These are phyloP conservation scores for Dictyostelium brefeldianum DNA, from an alignment of 78 protist species.

Conservation along the genomic window DNA sequence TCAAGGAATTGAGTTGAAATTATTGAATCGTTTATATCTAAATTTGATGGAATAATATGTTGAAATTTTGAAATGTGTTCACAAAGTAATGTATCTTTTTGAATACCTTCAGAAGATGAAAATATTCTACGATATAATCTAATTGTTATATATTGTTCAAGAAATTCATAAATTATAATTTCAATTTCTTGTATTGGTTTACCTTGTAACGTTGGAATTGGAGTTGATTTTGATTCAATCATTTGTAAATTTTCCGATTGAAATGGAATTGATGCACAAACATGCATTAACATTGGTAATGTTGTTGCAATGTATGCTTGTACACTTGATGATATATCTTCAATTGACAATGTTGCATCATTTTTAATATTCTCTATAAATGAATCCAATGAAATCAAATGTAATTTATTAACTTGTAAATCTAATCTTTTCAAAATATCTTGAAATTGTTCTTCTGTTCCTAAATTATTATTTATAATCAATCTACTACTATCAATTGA, in stretches of 20 bases:
- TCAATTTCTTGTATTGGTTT: constrained; percentile 19
- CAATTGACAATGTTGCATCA: background rate
- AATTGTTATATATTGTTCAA: constrained; percentile 65
- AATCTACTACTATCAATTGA: background rate
- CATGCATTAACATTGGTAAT: constrained; percentile 64
- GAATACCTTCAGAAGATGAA: constrained; percentile 35
- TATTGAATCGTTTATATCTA: constrained; percentile 39
- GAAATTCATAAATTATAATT: constrained; percentile 41
- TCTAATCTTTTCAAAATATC: constrained; percentile 5
- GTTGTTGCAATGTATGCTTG: constrained; percentile 50
- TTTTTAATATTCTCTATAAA: background rate
- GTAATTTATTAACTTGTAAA: background rate
- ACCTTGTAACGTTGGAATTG: background rate
- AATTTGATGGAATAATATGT: constrained; percentile 50
- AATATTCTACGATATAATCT: constrained; percentile 50
- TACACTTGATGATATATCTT: constrained; percentile 24
- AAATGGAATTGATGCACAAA: constrained; percentile 58
- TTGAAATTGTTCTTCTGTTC: constrained; percentile 44
- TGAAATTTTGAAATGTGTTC: constrained; percentile 62
- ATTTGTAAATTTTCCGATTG: background rate
- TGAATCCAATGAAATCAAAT: background rate
- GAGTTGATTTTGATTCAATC: constrained; percentile 30
- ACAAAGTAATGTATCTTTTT: constrained; percentile 48
- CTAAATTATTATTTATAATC: background rate
- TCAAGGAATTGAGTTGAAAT: constrained; percentile 43